A percentile compares a stretch with the other conserved stretches of the same genome.
phyloP scores from a whole-genome alignment of 2,329 filamentous ascomycete species.

The Fusarium piperis region DNA sequence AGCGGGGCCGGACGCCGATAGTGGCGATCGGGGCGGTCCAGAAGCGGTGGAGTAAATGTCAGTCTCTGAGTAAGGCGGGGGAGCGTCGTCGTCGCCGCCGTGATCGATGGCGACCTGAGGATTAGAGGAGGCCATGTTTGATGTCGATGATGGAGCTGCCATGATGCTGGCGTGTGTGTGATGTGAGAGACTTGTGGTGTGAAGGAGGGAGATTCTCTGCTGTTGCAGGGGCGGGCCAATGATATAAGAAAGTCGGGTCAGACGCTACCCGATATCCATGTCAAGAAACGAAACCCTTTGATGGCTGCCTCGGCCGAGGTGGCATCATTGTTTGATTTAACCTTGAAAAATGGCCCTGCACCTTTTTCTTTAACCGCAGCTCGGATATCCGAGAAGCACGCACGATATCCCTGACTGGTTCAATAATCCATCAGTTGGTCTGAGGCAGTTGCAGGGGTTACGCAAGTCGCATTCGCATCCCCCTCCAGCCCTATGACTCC shows the following conservation, averaged over 20 bases:
- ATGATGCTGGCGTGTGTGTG: slow-evolving; percentile 14
- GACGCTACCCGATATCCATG: not conserved
- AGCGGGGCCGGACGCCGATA: slow-evolving; percentile 33
- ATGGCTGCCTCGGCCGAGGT: not conserved
- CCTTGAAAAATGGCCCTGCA: not conserved
- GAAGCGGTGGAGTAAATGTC: slow-evolving; percentile 62
- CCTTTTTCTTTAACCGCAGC: not conserved
- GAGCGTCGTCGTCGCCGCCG: slow-evolving; percentile 54
- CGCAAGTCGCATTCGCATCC: slow-evolving; percentile 33
- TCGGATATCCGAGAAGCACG: not conserved
- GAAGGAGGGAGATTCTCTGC: not conserved
- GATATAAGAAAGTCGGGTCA: not conserved
- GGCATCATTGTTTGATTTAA: slow-evolving; percentile 21
- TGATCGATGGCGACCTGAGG: slow-evolving; percentile 24
- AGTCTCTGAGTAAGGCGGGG: slow-evolving; percentile 67
- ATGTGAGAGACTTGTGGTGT: not conserved
- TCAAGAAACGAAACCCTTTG: not conserved
- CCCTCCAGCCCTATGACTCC: slow-evolving; percentile 38
- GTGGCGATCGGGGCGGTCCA: slow-evolving; percentile 37
- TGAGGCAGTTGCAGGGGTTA: slow-evolving; percentile 18
- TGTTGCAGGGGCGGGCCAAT: not conserved
- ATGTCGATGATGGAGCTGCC: slow-evolving; percentile 20
- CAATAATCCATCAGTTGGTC: not conserved
- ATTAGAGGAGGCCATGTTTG: slow-evolving; percentile 18
- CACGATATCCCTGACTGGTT: not conserved